Evolutionary conservation across 129 eudicot genomes (phyloP).

Genomic region (Gnaphalium uliginosum): DNA sequence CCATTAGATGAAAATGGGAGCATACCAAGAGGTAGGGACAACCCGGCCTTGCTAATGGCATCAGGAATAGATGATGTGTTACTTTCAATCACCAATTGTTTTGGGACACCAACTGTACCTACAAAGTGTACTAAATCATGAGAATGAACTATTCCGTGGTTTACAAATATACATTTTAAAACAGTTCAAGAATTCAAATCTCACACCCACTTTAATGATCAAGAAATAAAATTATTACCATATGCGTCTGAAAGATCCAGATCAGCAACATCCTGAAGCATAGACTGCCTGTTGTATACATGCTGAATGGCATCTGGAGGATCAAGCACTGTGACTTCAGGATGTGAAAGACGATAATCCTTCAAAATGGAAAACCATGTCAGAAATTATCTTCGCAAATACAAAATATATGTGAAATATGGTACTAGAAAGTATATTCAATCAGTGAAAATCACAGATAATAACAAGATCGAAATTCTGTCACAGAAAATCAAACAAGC

Average conservation of each 20-base stretch:
- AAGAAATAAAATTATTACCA: conserved; percentile 45
- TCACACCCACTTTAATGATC: neutral
- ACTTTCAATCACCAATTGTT: conserved; percentile 77
- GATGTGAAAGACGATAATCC: conserved; percentile 84
- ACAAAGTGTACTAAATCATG: conserved; percentile 25
- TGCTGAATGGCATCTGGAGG: conserved; percentile 94
- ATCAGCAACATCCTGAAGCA: conserved; percentile 95
- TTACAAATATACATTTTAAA: too few species aligned
- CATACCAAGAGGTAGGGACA: conserved; percentile 82
- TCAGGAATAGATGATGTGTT: conserved; percentile 76
- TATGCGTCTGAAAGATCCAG: conserved; percentile 68
- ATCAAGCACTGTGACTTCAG: conserved; percentile 91
- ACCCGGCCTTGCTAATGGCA: conserved; percentile 73
- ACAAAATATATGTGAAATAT: neutral
- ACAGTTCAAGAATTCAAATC: too few species aligned
- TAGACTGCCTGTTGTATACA: conserved; percentile 84
- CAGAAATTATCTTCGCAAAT: neutral
- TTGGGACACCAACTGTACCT: conserved; percentile 91
- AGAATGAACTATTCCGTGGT: neutral
- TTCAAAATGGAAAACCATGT: conserved; percentile 21
- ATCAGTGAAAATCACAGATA: too few species aligned
- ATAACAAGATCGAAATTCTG: too few species aligned
- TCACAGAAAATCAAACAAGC: neutral
- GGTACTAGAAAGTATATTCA: neutral
- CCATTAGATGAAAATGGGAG: neutral